Evolutionary conservation across 805 yeast species (phyloP).

Genomic region (Lipomyces anomalus): DNA sequence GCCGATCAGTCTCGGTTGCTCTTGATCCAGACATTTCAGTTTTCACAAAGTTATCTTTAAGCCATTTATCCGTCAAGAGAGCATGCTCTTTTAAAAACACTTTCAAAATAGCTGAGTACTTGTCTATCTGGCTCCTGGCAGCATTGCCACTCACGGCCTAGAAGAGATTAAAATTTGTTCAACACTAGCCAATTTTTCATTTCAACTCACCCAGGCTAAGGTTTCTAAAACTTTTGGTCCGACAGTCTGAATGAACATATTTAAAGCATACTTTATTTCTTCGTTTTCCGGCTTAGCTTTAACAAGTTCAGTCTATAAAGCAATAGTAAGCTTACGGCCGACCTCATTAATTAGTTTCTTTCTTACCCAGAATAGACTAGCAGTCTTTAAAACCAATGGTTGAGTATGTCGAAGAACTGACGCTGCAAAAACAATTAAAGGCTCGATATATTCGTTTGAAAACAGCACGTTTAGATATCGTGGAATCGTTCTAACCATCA

Average conservation of each 20-base stretch:
- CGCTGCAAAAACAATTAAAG: constrained; percentile 36
- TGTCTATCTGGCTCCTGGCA: constrained; percentile 14
- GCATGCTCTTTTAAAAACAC: constrained; percentile 4
- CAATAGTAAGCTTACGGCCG: neutral
- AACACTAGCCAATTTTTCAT: too few species aligned
- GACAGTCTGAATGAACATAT: too few species aligned
- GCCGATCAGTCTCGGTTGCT: constrained; percentile 1
- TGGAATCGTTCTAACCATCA: constrained; percentile 25
- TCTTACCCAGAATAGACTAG: constrained; percentile 52
- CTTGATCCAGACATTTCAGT: neutral
- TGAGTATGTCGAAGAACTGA: constrained; percentile 45
- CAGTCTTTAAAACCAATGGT: constrained; percentile 48
- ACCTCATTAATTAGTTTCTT: neutral
- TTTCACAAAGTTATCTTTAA: neutral
- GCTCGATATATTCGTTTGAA: constrained; percentile 19
- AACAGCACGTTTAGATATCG: constrained; percentile 20
- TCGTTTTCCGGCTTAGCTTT: too few species aligned
- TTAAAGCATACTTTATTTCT: too few species aligned
- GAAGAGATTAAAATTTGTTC: too few species aligned
- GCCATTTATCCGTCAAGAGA: constrained; percentile 12
- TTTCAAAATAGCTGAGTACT: constrained; percentile 14
- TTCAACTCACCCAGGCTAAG: too few species aligned
- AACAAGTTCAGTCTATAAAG: too few species aligned
- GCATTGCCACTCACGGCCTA: constrained; percentile 20
- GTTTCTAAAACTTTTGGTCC: too few species aligned